Evolutionary conservation across 202 grass and related monocot species (phyloP).

Genomic region (Zizania palustris): DNA sequence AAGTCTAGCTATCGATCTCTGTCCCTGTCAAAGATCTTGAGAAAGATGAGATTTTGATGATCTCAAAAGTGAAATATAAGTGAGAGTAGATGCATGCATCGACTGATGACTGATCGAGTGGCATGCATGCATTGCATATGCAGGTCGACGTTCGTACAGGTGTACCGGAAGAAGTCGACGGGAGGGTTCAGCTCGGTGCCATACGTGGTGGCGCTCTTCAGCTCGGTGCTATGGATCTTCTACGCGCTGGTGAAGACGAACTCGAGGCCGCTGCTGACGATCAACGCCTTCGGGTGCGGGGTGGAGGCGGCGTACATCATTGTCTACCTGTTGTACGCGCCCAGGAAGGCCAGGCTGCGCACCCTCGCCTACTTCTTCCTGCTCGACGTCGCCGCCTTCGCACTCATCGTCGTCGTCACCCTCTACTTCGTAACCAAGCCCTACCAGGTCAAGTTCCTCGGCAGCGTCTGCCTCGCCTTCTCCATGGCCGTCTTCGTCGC

Average conservation of each 20-base stretch:
- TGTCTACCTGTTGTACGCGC: slow-evolving; percentile 69
- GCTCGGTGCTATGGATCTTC: slow-evolving; percentile 83
- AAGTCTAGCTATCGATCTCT: slow-evolving; percentile 33
- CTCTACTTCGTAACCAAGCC: slow-evolving; percentile 25
- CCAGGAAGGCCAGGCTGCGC: slow-evolving; percentile 39
- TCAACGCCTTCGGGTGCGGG: slow-evolving; percentile 74
- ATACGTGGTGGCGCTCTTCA: slow-evolving; percentile 90
- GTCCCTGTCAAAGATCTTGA: not conserved
- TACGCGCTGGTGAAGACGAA: slow-evolving; percentile 77
- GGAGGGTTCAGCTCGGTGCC: slow-evolving; percentile 84
- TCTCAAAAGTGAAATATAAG: no score
- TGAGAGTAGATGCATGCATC: no score
- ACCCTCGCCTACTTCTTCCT: slow-evolving; percentile 60
- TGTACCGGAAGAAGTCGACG: slow-evolving; percentile 73
- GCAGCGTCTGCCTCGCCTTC: slow-evolving; percentile 90
- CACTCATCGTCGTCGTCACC: slow-evolving; percentile 54
- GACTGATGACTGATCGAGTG: no score
- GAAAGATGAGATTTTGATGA: not conserved
- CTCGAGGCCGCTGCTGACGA: slow-evolving; percentile 67
- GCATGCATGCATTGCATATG: not conserved
- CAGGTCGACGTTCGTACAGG: slow-evolving; percentile 72
- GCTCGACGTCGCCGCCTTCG: slow-evolving; percentile 70
- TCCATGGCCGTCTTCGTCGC: slow-evolving; percentile 86
- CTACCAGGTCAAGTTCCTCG: slow-evolving; percentile 66
- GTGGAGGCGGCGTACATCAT: slow-evolving; percentile 68